Base-by-base conservation (phyloP, 116 monocot species). In the Dioscorea cayenensis region DNA sequence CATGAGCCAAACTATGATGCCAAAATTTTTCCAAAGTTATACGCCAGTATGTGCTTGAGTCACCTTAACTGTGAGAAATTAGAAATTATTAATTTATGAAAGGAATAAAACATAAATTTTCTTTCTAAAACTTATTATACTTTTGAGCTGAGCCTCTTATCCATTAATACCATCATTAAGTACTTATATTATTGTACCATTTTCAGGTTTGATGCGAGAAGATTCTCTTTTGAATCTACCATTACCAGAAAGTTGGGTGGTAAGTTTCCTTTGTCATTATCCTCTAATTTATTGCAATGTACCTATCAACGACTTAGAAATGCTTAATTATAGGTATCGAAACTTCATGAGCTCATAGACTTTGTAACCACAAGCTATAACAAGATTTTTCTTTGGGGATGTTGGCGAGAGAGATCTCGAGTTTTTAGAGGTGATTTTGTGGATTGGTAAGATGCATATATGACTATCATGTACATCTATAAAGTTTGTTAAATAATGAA, bases 381-480 rank as follows among this genome's bases (percentile, higher is more conserved):
- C 49, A 97, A 92, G 63, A 90, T 92, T 60, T n/a, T 97, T 88
- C 81, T 97, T 92, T 71, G 86, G 88, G 55, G 96, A 97, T 82
- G 96, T 90, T 80, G 96, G 86, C 77, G n/a, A 90, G 96, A 83
- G 96, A 88, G 77, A 82, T 92, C 60, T 97, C 92, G 78, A 88
- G 90, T 83, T 97, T 92, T 64, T 97, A 92, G 96, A 93, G 88
- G 83, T 66, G 90, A 90, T 75, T 97, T 97, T 85, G 96, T 90
- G 84, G 96, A 97, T 69, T 97, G 96, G 96, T 95, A 86, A 76
- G 73, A 68, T 67, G 17, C 9, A 17, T 38, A 8, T 20, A 66
- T 66, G 10, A 55, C 55, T 55, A n/a, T 43, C 60, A 63, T 8
- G 23, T 25, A 28, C 3, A 25, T 20, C 27, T 63, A 2, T 63